Evolutionary conservation across 371 early-diverging fungal genomes (phyloP).

Genomic region (Haplosporangium sp.): DNA sequence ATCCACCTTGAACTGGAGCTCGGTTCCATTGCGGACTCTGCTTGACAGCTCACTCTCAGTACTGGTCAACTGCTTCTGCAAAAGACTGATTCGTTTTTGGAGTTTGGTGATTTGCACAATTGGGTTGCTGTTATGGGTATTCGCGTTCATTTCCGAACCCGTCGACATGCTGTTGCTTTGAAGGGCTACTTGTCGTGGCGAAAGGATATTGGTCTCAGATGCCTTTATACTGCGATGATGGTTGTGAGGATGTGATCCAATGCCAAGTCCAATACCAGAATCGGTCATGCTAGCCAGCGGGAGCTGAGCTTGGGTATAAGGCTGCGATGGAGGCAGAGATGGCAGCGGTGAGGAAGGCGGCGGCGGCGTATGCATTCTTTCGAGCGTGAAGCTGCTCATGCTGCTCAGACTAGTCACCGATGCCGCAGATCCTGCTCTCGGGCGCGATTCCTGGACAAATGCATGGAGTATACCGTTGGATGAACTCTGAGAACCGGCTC

Average conservation of each 20-base stretch:
- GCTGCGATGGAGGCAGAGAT: slow-evolving; percentile 8
- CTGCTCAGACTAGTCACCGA: slow-evolving; percentile 24
- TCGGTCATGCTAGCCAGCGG: neutral
- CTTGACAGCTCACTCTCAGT: slow-evolving; percentile 20
- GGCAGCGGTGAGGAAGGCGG: slow-evolving; percentile 44
- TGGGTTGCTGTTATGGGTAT: neutral
- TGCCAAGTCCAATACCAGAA: slow-evolving; percentile 12
- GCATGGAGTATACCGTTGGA: slow-evolving; percentile 20
- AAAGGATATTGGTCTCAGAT: neutral
- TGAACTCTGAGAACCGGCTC: slow-evolving; percentile 1
- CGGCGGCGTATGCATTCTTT: slow-evolving; percentile 34
- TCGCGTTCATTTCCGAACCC: slow-evolving; percentile 16
- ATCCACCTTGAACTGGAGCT: slow-evolving; percentile 17
- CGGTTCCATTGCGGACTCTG: slow-evolving; percentile 19
- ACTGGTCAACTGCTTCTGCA: slow-evolving; percentile 29
- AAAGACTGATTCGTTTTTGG: slow-evolving; percentile 19
- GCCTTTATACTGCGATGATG: slow-evolving; percentile 1
- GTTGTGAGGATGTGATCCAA: slow-evolving; percentile 2
- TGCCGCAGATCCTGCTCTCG: slow-evolving; percentile 38
- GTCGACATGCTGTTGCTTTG: slow-evolving; percentile 4
- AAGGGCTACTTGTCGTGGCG: slow-evolving; percentile 5
- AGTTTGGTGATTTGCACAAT: slow-evolving; percentile 17
- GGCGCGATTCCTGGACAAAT: slow-evolving; percentile 14
- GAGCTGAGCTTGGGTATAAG: neutral
- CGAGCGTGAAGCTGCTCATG: slow-evolving; percentile 24